phyloP scores from a whole-genome alignment of 352 stramenopile genomes.

The Phytopythium oedochilum region DNA sequence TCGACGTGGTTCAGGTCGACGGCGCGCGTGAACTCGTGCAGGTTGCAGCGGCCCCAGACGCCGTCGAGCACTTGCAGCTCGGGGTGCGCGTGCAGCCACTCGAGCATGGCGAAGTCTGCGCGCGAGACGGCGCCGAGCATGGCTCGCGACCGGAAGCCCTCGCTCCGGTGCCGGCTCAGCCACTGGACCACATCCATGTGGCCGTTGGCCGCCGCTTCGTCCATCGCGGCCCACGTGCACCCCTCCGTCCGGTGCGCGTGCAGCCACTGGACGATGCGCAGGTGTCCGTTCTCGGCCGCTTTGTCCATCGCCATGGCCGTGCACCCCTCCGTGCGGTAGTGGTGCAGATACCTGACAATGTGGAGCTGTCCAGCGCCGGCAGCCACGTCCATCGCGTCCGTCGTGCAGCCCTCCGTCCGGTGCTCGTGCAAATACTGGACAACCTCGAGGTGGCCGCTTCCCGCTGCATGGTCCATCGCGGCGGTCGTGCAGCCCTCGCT shows the following conservation, averaged over 20 bases:
- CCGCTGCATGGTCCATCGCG: constrained; percentile 38
- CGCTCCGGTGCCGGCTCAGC: not conserved
- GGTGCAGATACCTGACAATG: not conserved
- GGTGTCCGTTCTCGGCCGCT: not conserved
- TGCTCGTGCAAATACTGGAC: not conserved
- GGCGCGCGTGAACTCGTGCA: not conserved
- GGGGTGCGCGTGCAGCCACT: not conserved
- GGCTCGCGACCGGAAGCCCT: not conserved
- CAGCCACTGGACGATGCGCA: constrained; percentile 45
- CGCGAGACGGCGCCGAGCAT: not conserved
- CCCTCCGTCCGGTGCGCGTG: constrained; percentile 44
- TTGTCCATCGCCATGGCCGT: not conserved
- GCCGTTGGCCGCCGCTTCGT: not conserved
- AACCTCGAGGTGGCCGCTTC: not conserved
- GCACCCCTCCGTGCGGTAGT: not conserved
- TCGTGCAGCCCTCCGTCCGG: constrained; percentile 14
- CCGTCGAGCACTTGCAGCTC: not conserved
- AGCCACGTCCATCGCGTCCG: constrained; percentile 14
- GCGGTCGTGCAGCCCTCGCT: constrained; percentile 63
- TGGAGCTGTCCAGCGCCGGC: not conserved
- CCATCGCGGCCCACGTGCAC: constrained; percentile 17
- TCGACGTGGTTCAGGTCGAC: constrained; percentile 4
- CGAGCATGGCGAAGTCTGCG: not conserved
- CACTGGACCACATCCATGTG: not conserved
- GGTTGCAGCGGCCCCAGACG: not conserved